Conservation (phyloP, 2,329 filamentous ascomycete genomes). For the Paecilomyces sp. region DNA sequence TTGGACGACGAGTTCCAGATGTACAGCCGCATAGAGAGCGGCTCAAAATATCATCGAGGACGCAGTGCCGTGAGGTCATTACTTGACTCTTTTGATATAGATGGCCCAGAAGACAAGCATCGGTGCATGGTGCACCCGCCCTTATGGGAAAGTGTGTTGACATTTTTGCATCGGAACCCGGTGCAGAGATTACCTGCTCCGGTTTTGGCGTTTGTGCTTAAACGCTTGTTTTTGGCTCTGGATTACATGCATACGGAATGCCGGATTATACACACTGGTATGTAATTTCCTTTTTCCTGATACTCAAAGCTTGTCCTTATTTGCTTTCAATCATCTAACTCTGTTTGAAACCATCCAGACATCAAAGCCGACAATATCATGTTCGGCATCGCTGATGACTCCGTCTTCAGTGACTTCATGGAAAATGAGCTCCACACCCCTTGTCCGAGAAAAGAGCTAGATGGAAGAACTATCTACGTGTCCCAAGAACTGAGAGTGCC, state of each 20-base stretch:
- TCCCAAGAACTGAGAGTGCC: slow-evolving; percentile 33
- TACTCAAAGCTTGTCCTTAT: slow-evolving; percentile 2
- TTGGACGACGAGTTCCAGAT: slow-evolving; percentile 35
- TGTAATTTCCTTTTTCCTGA: slow-evolving; percentile 38
- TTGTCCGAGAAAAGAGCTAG: slow-evolving; percentile 35
- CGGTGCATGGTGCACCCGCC: slow-evolving; percentile 33
- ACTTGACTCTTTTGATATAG: not conserved
- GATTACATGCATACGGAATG: slow-evolving; percentile 43
- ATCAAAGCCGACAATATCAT: slow-evolving; percentile 45
- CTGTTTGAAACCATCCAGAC: slow-evolving; percentile 16
- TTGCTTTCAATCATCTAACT: slow-evolving; percentile 4
- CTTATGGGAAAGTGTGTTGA: slow-evolving; percentile 36
- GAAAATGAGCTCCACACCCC: slow-evolving; percentile 34
- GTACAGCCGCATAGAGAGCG: slow-evolving; percentile 32
- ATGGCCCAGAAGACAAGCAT: slow-evolving; percentile 15
- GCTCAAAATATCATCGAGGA: slow-evolving; percentile 20
- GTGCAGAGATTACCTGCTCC: slow-evolving; percentile 3
- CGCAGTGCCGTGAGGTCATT: slow-evolving; percentile 11
- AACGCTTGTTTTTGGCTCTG: slow-evolving; percentile 36
- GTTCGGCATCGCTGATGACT: slow-evolving; percentile 34
- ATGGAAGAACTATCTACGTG: slow-evolving; percentile 35
- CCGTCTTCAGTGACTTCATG: slow-evolving; percentile 34
- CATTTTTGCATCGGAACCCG: slow-evolving; percentile 36
- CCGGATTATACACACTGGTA: slow-evolving; percentile 41
- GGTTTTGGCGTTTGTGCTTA: slow-evolving; percentile 30